Evolutionary conservation across 257 asterid genomes (phyloP).

Genomic region (Thymus mandschuricus): DNA sequence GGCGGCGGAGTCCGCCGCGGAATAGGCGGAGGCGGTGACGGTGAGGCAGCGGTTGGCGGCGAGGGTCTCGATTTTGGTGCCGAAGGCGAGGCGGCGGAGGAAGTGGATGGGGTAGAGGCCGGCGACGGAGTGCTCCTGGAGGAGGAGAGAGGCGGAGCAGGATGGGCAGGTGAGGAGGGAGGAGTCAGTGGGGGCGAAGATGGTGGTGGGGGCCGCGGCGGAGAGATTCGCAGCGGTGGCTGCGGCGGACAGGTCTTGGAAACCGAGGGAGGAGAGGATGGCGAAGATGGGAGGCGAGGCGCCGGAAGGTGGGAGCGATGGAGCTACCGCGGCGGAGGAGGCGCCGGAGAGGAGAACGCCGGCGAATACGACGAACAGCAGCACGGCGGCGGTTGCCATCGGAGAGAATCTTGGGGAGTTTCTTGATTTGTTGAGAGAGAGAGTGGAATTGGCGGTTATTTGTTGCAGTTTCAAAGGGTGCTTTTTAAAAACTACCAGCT

Average conservation of each 20-base stretch:
- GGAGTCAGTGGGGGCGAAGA: constrained; percentile 71
- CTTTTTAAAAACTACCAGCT: too few relatives aligned
- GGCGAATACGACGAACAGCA: constrained; percentile 20
- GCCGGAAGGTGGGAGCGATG: constrained; percentile 32
- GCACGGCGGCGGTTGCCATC: constrained; percentile 37
- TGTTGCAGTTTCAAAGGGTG: not conserved
- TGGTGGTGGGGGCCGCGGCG: constrained; percentile 55
- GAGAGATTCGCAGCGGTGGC: constrained; percentile 45
- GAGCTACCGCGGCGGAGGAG: constrained; percentile 18
- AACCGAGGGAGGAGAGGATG: constrained; percentile 63
- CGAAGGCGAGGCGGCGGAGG: constrained; percentile 65
- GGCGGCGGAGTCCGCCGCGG: constrained; percentile 6
- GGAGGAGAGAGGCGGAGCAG: constrained; percentile 67
- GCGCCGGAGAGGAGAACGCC: constrained; percentile 21
- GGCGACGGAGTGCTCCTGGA: constrained; percentile 66
- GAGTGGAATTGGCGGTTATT: constrained; percentile 21
- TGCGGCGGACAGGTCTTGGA: constrained; percentile 54
- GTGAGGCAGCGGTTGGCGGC: constrained; percentile 73
- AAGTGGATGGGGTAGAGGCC: constrained; percentile 70
- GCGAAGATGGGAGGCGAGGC: constrained; percentile 36
- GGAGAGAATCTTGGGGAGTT: constrained; percentile 20
- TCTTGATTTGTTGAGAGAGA: constrained; percentile 13
- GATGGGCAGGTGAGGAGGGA: constrained; percentile 75
- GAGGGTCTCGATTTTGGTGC: constrained; percentile 62
- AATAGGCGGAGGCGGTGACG: constrained; percentile 41